Evolutionary conservation across 148 eudicot species (phyloP).

Genomic region (Polygonum maritimum): DNA sequence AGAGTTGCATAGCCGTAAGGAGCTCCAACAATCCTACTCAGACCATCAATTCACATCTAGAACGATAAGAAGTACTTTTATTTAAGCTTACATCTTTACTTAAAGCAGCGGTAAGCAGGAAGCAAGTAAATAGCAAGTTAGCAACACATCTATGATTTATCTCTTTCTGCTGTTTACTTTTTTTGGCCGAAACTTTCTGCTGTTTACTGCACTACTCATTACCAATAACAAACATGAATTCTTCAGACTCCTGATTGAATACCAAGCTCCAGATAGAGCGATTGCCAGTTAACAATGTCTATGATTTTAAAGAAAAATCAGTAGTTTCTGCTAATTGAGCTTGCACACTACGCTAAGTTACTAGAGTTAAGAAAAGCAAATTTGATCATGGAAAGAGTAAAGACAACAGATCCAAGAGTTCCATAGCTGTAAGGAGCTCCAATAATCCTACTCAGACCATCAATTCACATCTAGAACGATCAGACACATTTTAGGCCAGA

Average conservation of each 20-base stretch:
- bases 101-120: not conserved
- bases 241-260: not conserved
- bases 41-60: not conserved
- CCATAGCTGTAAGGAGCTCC: not conserved
- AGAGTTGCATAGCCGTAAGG: not conserved
- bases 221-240: not conserved
- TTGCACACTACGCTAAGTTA: not conserved
- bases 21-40: not conserved
- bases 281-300: not conserved
- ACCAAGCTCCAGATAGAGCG: not conserved
- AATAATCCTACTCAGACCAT: not conserved
- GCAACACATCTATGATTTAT: not conserved
- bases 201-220: not conserved
- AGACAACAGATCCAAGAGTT: not conserved
- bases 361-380: not conserved
- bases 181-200: no score
- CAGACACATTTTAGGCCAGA: not conserved
- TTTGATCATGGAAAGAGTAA: not conserved
- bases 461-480: not conserved
- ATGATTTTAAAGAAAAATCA: not conserved
- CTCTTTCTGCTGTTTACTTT: no score
- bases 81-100: not conserved
- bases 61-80: not conserved
- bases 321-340: not conserved
- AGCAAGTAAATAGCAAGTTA: not conserved